A percentile compares a stretch with the other conserved stretches of the same genome.
Evolutionary conservation across 176 grass and related monocot genomes (phyloP).

Genomic region (Lolium rigidum): DNA sequence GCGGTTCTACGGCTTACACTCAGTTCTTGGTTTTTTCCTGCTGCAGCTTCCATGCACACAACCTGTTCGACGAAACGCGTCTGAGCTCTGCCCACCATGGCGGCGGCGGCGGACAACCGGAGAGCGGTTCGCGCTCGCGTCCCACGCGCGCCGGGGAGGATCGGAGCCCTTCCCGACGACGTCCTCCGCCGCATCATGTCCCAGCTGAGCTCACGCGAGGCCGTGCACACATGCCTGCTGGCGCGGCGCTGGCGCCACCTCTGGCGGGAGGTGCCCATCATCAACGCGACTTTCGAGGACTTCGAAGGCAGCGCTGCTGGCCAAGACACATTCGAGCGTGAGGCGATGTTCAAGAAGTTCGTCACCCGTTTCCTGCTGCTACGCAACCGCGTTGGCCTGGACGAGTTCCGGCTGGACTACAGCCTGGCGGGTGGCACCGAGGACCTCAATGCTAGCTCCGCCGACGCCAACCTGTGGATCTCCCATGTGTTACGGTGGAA

Average conservation of each 20-base stretch:
- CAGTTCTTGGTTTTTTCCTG: not conserved
- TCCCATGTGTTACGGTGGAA: not conserved
- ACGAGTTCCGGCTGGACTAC: not conserved
- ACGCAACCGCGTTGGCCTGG: not conserved
- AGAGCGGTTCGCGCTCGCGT: not conserved
- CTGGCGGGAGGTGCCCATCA: slow-evolving; percentile 15
- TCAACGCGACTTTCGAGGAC: not conserved
- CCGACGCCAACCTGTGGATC: slow-evolving; percentile 29
- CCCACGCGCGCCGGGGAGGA: not conserved
- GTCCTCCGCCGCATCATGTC: not conserved
- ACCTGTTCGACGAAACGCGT: slow-evolving; percentile 34
- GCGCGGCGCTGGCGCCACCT: slow-evolving; percentile 36
- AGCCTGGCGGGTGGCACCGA: not conserved
- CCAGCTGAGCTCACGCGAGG: not conserved
- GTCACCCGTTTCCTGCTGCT: slow-evolving; percentile 21
- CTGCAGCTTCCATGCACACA: not conserved
- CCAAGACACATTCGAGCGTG: not conserved
- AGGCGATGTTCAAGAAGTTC: slow-evolving; percentile 31
- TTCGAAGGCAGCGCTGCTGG: not conserved
- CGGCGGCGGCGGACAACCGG: not conserved
- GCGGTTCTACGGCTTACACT: not conserved
- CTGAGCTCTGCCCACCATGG: not conserved
- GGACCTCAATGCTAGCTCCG: accelerated
- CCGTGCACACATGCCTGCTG: slow-evolving; percentile 13
- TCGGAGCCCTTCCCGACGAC: slow-evolving; percentile 19